Conservation (phyloP, 768 basidiomycete genomes). For the Pholiota molesta region DNA sequence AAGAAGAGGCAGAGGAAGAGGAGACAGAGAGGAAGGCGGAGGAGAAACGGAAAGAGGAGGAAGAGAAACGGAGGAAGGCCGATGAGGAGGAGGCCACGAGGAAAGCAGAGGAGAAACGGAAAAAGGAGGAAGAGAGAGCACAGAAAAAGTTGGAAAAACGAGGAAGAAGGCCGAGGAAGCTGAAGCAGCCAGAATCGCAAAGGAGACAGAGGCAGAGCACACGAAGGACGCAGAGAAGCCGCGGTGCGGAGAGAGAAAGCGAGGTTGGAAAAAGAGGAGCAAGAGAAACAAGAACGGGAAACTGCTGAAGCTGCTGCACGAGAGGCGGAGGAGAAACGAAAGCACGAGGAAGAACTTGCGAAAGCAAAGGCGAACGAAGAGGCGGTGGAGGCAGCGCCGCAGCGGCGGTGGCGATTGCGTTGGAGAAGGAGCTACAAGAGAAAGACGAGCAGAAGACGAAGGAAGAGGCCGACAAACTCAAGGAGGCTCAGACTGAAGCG, state of each 20-base stretch:
- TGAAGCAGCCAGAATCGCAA: slow-evolving; percentile 11
- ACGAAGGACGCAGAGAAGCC: slow-evolving; percentile 11
- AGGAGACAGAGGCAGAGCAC: slow-evolving; percentile 6
- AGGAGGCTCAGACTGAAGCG: not conserved
- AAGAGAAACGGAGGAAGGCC: not conserved
- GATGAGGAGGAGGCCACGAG: not conserved
- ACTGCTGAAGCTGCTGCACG: not conserved
- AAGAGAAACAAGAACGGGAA: slow-evolving; percentile 5
- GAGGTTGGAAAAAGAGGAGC: not conserved
- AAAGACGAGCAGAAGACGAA: slow-evolving; percentile 11
- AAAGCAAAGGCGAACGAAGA: slow-evolving; percentile 7
- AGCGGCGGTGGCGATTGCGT: not conserved
- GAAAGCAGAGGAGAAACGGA: not conserved
- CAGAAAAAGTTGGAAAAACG: not conserved
- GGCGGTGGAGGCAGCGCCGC: not conserved
- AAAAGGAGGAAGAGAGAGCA: not conserved
- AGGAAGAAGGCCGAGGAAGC: slow-evolving; percentile 12
- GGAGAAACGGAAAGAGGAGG: not conserved
- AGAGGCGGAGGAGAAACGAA: slow-evolving; percentile 1
- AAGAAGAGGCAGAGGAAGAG: slow-evolving; percentile 1
- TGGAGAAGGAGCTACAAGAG: not conserved
- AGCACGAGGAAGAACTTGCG: slow-evolving; percentile 1
- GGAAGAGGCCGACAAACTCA: not conserved
- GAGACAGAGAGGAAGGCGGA: slow-evolving; percentile 3
- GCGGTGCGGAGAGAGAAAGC: not conserved